Evolutionary conservation across 768 basidiomycete species (phyloP).

Genomic region (Clathrus columnatus): DNA sequence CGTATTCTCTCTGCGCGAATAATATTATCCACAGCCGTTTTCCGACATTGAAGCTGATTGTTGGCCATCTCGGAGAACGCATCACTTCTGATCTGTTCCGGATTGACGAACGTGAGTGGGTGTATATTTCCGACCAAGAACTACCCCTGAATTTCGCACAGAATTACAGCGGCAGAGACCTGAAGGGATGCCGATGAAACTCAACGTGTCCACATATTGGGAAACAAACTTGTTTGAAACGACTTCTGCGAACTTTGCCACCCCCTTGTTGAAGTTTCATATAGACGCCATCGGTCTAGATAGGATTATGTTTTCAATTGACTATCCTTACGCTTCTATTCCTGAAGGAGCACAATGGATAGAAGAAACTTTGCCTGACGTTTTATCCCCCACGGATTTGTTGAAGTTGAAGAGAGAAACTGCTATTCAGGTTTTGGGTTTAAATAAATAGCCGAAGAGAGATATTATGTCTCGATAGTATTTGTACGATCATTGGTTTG

Average conservation of each 20-base stretch:
- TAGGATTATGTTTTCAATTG: constrained; percentile 8
- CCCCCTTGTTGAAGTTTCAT: constrained; percentile 2
- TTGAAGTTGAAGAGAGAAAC: not conserved
- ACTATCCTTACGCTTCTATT: constrained; percentile 6
- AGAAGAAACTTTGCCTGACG: not conserved
- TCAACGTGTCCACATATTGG: constrained; percentile 7
- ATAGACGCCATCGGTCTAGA: constrained; percentile 7
- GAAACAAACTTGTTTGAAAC: constrained; percentile 7
- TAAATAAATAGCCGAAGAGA: constrained; percentile 2
- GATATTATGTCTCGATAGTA: too few relatives aligned
- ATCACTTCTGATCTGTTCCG: constrained; percentile 10
- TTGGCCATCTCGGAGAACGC: constrained; percentile 9
- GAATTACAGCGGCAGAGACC: constrained; percentile 2
- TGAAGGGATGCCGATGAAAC: constrained; percentile 8
- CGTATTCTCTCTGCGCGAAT: not conserved
- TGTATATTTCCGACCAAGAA: not conserved
- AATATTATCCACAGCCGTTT: not conserved
- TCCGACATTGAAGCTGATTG: constrained; percentile 4
- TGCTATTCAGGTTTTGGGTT: constrained; percentile 5
- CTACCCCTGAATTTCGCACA: not conserved
- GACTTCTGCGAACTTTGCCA: constrained; percentile 8
- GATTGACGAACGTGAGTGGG: constrained; percentile 7
- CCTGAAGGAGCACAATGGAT: constrained; percentile 4
- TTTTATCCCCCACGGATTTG: not conserved
- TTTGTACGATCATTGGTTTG: too few relatives aligned